Percentiles rank a stretch among this genome's conserved stretches.
Evolutionary conservation across 805 yeast genomes (phyloP).

Genomic region (Lachancea dasiensis): DNA sequence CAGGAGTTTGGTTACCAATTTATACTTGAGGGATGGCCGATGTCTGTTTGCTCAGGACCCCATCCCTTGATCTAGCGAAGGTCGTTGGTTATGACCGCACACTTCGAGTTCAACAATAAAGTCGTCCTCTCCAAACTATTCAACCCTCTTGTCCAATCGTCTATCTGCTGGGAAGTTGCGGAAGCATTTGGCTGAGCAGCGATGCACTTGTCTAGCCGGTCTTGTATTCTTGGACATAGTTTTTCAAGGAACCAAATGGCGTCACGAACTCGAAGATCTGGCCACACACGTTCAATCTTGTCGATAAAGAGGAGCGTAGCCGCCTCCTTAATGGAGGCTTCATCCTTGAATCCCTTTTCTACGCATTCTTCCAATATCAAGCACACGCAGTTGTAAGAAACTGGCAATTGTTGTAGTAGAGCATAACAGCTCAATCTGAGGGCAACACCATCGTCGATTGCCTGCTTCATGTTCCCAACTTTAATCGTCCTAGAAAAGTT

Average conservation of each 20-base stretch:
- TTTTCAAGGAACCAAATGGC: conserved; percentile 5
- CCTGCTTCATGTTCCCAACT: conserved; percentile 31
- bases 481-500: conserved; percentile 23
- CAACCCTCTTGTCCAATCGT: conserved; percentile 5
- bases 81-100: conserved; percentile 4
- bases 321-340: conserved; percentile 3
- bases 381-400: not conserved
- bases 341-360: conserved; percentile 10
- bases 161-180: conserved; percentile 9
- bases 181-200: conserved; percentile 2
- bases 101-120: not conserved
- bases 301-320: conserved; percentile 1
- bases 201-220: conserved; percentile 4
- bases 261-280: conserved; percentile 8
- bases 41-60: not conserved
- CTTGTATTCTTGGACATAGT: conserved; percentile 4
- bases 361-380: conserved; percentile 4
- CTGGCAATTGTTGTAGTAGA: conserved; percentile 5
- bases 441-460: conserved; percentile 18
- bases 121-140: not conserved
- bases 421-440: conserved; percentile 8
- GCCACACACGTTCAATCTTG: conserved; percentile 3
- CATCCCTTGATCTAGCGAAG: no score
- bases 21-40: no score
- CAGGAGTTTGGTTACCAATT: no score